phyloP scores from a whole-genome alignment of 1,284 basidiomycete genomes.

The Hymenochaete sp. region DNA sequence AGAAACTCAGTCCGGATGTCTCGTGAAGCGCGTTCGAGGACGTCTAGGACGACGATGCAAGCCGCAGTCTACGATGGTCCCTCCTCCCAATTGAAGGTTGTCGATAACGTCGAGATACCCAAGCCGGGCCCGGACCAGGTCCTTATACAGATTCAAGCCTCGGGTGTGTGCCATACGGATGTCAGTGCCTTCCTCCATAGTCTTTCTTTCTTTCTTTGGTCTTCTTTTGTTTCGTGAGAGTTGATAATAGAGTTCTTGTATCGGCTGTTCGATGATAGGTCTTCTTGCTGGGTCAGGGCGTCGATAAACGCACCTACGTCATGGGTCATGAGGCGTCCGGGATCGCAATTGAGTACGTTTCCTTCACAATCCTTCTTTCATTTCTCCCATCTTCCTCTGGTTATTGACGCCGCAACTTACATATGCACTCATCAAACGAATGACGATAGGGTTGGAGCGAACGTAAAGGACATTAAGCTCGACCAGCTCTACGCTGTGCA shows the following conservation, averaged over 20 bases:
- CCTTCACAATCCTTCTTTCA: not conserved
- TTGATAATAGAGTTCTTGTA: not conserved
- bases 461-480: not conserved
- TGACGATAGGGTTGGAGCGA: not conserved
- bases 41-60: too few species aligned
- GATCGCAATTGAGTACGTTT: constrained; percentile 20
- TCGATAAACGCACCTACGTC: constrained; percentile 22
- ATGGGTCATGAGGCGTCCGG: constrained; percentile 25
- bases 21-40: too few species aligned
- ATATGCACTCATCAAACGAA: not conserved
- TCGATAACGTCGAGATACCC: constrained; percentile 20
- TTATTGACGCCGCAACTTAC: not conserved
- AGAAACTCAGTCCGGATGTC: too few species aligned
- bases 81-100: constrained; percentile 17
- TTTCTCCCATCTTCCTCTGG: not conserved
- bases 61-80: constrained; percentile 22
- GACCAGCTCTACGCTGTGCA: constrained; percentile 3
- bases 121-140: constrained; percentile 22
- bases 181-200: constrained; percentile 7
- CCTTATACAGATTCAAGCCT: constrained; percentile 25
- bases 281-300: constrained; percentile 19
- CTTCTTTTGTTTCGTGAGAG: too few species aligned
- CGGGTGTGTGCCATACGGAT: constrained; percentile 25
- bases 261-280: not conserved
- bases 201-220: too few species aligned